These are phyloP conservation scores for Pseudogymnoascus sp. DNA, from an alignment of 2,329 filamentous ascomycete genomes.

Conservation along the genomic window DNA sequence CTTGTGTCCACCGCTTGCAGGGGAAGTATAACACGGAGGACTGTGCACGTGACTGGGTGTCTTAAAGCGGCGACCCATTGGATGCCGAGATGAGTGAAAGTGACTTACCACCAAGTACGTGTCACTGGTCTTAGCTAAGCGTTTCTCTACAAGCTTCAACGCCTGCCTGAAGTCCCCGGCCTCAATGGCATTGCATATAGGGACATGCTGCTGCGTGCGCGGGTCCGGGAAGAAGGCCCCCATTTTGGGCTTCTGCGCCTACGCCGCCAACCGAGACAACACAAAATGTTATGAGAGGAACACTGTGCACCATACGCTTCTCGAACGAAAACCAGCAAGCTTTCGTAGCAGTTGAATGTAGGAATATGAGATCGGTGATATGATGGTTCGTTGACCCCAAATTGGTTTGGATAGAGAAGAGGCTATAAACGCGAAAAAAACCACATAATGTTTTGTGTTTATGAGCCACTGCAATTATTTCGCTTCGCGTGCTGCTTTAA, in stretches of 20 bases:
- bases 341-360: neutral
- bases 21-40: neutral
- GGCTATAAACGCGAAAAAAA: constrained; percentile 2
- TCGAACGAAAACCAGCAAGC: neutral
- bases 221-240: constrained; percentile 12
- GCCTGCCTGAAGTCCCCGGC: constrained; percentile 30
- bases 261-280: constrained; percentile 3
- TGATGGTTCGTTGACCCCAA: constrained; percentile 1
- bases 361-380: constrained; percentile 1
- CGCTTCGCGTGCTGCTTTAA: constrained; percentile 7
- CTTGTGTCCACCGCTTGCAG: neutral
- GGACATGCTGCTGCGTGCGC: constrained; percentile 25
- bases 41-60: neutral
- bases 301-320: neutral
- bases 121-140: constrained; percentile 26
- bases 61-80: constrained; percentile 6
- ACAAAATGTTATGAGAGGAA: neutral
- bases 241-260: constrained; percentile 4
- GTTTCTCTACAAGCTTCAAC: constrained; percentile 30
- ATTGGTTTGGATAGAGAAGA: neutral
- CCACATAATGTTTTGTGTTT: neutral
- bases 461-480: neutral
- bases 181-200: constrained; percentile 31
- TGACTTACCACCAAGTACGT: constrained; percentile 27
- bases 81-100: constrained; percentile 1